A percentile compares a stretch with the other conserved stretches of the same genome.
These are phyloP conservation scores for Boletellus emodensis DNA, from an alignment of 768 basidiomycete species.

Conservation along the genomic window DNA sequence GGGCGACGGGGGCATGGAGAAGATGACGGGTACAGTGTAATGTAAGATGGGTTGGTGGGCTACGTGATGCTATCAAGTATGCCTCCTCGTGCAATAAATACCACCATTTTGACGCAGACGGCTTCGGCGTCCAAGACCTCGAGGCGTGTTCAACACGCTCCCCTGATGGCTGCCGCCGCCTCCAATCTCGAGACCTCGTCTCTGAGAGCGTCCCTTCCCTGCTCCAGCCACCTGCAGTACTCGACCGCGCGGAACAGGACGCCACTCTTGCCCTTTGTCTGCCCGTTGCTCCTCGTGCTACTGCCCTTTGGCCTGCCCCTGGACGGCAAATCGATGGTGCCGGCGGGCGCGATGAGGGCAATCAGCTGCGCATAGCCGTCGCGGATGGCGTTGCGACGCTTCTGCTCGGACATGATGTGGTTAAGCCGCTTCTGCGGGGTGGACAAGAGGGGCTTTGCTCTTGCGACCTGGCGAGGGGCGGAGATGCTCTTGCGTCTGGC, in stretches of 20 bases:
- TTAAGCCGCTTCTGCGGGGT: conserved; percentile 86
- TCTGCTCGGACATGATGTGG: conserved; percentile 94
- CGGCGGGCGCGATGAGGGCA: conserved; percentile 74
- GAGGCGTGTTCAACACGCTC: conserved; percentile 6
- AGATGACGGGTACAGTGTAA: neutral
- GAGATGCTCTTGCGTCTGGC: conserved; percentile 24
- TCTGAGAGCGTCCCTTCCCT: conserved; percentile 66
- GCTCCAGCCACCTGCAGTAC: conserved; percentile 83
- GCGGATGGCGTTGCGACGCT: conserved; percentile 86
- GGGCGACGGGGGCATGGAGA: conserved; percentile 22
- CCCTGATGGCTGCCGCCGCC: conserved; percentile 55
- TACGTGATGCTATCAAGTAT: conserved; percentile 1
- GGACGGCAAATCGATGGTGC: conserved; percentile 70
- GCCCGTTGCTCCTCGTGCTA: conserved; percentile 57
- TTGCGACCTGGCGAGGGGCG: conserved; percentile 28
- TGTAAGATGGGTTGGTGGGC: neutral
- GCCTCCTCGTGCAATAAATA: conserved; percentile 5
- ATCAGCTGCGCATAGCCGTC: conserved; percentile 88
- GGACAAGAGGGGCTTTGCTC: conserved; percentile 65
- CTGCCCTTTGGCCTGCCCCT: conserved; percentile 80
- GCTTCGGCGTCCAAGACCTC: conserved; percentile 3
- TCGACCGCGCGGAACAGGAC: conserved; percentile 84
- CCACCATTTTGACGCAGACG: neutral
- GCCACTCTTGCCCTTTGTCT: conserved; percentile 85
- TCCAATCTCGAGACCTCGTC: conserved; percentile 69